These are phyloP conservation scores for Phalaenopsis aphrodite DNA, from an alignment of 106 monocot genomes.

Conservation along the genomic window DNA sequence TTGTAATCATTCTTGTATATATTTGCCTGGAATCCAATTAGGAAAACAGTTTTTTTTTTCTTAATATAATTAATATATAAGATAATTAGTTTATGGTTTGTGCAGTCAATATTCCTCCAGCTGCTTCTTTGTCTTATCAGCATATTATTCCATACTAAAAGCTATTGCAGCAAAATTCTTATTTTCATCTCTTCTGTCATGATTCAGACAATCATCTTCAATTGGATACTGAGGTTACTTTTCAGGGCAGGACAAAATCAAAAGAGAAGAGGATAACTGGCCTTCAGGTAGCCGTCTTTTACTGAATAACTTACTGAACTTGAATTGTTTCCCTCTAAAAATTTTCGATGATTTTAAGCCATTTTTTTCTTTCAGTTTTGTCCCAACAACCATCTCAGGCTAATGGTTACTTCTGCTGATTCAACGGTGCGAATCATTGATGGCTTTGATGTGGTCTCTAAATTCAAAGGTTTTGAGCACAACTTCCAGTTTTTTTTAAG, in stretches of 20 bases:
- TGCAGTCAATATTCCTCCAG: too few relatives aligned
- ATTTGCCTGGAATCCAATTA: not conserved
- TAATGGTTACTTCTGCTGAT: constrained; percentile 70
- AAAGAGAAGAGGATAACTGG: constrained; percentile 64
- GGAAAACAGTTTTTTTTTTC: not conserved
- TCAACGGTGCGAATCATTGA: constrained; percentile 59
- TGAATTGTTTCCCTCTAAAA: not conserved
- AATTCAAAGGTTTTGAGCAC: constrained; percentile 49
- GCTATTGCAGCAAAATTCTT: not conserved
- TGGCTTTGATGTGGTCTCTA: constrained; percentile 39
- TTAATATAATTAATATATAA: too few relatives aligned
- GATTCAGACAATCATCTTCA: constrained; percentile 52
- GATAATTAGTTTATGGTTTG: too few relatives aligned
- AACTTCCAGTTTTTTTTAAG: not conserved
- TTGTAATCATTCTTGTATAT: not conserved
- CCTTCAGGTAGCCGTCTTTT: constrained; percentile 52
- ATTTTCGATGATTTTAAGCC: not conserved
- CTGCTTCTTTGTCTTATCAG: too few relatives aligned
- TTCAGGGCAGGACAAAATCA: constrained; percentile 70
- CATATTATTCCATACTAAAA: not conserved
- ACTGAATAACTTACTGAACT: not conserved
- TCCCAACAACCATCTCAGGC: constrained; percentile 35
- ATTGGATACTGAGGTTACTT: constrained; percentile 33
- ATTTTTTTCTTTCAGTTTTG: constrained; percentile 42
- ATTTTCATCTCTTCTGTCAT: not conserved